Conservation (phyloP, 2,329 filamentous ascomycete species). For the Fusarium compactum region DNA sequence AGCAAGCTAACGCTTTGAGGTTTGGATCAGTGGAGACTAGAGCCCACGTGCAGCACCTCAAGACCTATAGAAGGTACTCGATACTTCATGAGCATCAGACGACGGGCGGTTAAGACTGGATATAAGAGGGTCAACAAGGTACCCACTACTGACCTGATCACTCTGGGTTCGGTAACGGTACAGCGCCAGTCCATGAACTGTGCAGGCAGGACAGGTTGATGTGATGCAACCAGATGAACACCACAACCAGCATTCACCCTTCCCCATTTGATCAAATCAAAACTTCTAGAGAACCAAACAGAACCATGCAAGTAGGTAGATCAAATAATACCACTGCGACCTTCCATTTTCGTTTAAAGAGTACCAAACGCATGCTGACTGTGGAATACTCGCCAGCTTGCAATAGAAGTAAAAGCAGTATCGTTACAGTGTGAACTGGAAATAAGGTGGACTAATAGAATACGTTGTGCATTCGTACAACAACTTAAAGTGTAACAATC, state of each 20-base stretch:
- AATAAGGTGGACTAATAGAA: neutral
- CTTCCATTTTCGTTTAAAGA: neutral
- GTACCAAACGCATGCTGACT: neutral
- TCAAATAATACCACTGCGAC: neutral
- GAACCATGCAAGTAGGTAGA: neutral
- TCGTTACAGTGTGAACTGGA: neutral
- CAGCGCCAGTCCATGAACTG: neutral
- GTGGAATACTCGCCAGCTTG: neutral
- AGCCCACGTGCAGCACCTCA: slow-evolving; percentile 11
- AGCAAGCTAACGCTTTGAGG: slow-evolving; percentile 28
- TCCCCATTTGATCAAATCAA: slow-evolving; percentile 25
- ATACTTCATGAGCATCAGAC: slow-evolving; percentile 9
- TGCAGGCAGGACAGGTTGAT: neutral
- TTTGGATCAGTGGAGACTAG: slow-evolving; percentile 20
- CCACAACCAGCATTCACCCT: slow-evolving; percentile 6
- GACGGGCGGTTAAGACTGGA: neutral
- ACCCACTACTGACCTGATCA: neutral
- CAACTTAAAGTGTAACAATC: neutral
- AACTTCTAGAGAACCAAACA: slow-evolving; percentile 21
- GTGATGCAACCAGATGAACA: slow-evolving; percentile 24
- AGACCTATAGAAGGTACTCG: slow-evolving; percentile 1
- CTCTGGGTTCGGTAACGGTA: neutral
- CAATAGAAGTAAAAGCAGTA: neutral
- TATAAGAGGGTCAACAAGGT: neutral
- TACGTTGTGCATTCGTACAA: neutral